Evolutionary conservation across 495 filamentous ascomycete genomes (phyloP), one percentile per base, ranked within the genome.

Genomic region (Halenospora varia): DNA sequence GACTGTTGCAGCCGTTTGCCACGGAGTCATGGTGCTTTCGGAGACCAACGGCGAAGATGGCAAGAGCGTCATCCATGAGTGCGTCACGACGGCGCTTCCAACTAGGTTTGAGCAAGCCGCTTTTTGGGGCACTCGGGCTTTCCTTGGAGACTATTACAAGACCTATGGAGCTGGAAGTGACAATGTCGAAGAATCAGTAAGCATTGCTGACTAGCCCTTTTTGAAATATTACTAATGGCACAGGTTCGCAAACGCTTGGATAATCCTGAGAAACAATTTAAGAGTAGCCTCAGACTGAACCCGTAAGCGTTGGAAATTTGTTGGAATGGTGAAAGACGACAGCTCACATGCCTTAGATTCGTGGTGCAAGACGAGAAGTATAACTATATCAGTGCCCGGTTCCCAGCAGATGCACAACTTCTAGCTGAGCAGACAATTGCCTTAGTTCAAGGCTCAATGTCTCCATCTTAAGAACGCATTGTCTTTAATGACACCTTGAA

Each of bases 61-160:
- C 13, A 68, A 66, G 40, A 79, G 77, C 47, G 70, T 79, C 6
- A 51, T 81, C 35, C 68, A 73, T 45, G 71, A 77, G 29, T 73
- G 69, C 40, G 68, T 63, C 10, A 79, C 77, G 0, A 81, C 79
- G 2, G 73, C 79, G 15, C 62, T 82, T 53, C 78, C 77, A 19
- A 73, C 72, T 2, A 65, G 65, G 19, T 78, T 81, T 64, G 79
- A 82, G 61, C 73, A 78, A 47, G 53, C 62, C 10, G 73, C 75
- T 3, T 82, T 74, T 48, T 78, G 75, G 74, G 65, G 70, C 1
- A 81, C 79, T 1, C 63, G 77, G 40, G 69, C 67, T 0, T 75
- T 80, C 45, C 66, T 82, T 1, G 78, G 78, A 6, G 78, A 81
- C 54, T 82, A 80, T 56, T 82, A 81, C 59, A 82, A 81, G 69